A percentile compares a stretch with the other conserved stretches of the same genome.
Evolutionary conservation across 495 filamentous ascomycete genomes (phyloP).

Genomic region (Aspergillus biplanus): DNA sequence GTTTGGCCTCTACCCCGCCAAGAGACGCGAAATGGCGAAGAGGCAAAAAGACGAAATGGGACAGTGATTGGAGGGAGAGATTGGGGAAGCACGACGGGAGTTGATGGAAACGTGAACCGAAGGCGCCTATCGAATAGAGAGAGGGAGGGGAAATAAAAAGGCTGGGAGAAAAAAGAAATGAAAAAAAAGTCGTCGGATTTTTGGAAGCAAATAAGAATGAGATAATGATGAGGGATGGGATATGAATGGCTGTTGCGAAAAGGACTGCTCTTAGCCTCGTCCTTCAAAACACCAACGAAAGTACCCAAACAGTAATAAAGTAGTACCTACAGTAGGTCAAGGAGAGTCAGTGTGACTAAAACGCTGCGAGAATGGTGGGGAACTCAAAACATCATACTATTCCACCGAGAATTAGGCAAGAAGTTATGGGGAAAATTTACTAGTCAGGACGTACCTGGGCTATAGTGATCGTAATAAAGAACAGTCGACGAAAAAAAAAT

Average conservation of each 20-base stretch:
- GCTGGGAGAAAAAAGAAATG: not conserved
- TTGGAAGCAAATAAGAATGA: not conserved
- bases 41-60: not conserved
- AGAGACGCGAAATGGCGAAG: slow-evolving; percentile 9
- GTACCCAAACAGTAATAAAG: too few species aligned
- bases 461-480: too few species aligned
- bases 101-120: not conserved
- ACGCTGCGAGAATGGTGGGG: slow-evolving; percentile 14
- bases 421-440: too few species aligned
- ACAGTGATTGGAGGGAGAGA: not conserved
- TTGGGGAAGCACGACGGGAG: not conserved
- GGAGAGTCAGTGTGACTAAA: not conserved
- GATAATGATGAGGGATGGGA: not conserved
- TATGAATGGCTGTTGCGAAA: not conserved
- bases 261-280: too few species aligned
- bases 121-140: not conserved
- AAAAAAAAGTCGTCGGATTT: slow-evolving; percentile 10
- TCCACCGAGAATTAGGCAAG: too few species aligned
- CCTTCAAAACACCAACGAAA: too few species aligned
- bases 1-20: slow-evolving; percentile 16
- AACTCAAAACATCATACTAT: slow-evolving; percentile 6
- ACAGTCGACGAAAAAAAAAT: not conserved
- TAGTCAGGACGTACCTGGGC: too few species aligned
- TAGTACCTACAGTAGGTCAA: too few species aligned
- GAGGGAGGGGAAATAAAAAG: not conserved